Evolutionary conservation across 2,329 filamentous ascomycete genomes (phyloP), one percentile per base, ranked within the genome.

Genomic region (Fusarium sp.): DNA sequence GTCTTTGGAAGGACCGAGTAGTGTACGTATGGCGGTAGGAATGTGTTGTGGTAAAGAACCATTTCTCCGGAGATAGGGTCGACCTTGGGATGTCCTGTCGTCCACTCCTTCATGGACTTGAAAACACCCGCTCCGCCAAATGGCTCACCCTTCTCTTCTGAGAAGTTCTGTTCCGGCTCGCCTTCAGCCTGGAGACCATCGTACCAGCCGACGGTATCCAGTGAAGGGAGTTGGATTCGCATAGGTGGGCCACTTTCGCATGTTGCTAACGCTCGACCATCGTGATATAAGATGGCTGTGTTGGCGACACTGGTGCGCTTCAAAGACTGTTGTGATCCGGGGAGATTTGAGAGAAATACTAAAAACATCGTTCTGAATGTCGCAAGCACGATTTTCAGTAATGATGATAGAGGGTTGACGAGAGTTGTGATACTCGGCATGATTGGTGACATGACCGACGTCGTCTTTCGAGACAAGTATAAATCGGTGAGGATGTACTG

Each of bases 201-300:
- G 77, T 86, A 93, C 91, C 91, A 93, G 42, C 90, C 91, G 10
- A 92, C 83, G 0, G 91, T 93, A 67, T 91, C 86, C 24, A 93
- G 77, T 0, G 83, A 81, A 1, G 91, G 91, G 9, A 93, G 79
- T 10, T 86, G 82, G 51, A 93, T 82, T 27, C 90, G 83, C 75
- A 93, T 89, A 0, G 90, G 91, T 5, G 90, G 90, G 0, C 91
- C 91, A 69, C 89, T 92, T 76, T 93, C 90, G 69, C 90, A 93
- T 0, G 89, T 90, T 6, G 91, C 91, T 63, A 93, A 75, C 6
- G 89, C 90, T 66, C 90, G 83, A 12, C 90, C 89, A 73, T 92
- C 90, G 71, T 93, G 91, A 70, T 87, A 92, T 3, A 91, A 42
- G 13, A 93, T 80, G 12, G 83, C 84, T 6, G 90, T 93, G 67